Percentiles rank a stretch among this genome's conserved stretches.
These are phyloP conservation scores for Sanguinoderma infundibulare DNA, from an alignment of 1,284 basidiomycete species.

Conservation along the genomic window DNA sequence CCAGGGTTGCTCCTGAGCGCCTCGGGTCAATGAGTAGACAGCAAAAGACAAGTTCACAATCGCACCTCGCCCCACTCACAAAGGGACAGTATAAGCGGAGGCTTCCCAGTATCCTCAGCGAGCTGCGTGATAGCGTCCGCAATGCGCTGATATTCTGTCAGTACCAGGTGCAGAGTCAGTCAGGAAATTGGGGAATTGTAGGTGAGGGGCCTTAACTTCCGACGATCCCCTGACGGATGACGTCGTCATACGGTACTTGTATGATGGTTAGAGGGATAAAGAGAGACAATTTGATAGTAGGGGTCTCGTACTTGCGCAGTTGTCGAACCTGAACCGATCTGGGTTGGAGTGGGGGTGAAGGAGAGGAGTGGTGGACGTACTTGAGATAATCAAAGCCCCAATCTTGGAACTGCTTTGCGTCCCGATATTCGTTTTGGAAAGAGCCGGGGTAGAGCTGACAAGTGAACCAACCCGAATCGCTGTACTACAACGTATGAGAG, in stretches of 20 bases:
- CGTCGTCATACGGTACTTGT: conserved; percentile 52
- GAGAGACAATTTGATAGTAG: neutral
- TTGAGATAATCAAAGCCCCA: conserved; percentile 61
- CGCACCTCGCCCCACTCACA: conserved; percentile 57
- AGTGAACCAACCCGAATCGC: conserved; percentile 58
- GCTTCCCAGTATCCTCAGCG: conserved; percentile 40
- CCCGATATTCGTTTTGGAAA: conserved; percentile 50
- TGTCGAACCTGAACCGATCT: conserved; percentile 44
- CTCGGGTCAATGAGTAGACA: no score
- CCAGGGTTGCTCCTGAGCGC: conserved; percentile 33
- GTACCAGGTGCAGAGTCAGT: neutral
- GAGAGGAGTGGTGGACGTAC: conserved; percentile 29
- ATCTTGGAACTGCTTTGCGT: conserved; percentile 48
- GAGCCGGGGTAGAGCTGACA: conserved; percentile 57
- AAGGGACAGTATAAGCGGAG: conserved; percentile 52
- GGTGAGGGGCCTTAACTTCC: conserved; percentile 45
- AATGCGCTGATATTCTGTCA: conserved; percentile 52
- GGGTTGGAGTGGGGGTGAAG: neutral
- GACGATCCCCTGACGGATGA: conserved; percentile 49
- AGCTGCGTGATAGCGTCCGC: conserved; percentile 49
- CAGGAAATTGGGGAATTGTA: neutral
- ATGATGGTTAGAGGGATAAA: neutral
- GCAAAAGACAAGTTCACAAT: neutral
- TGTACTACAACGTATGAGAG: conserved; percentile 40
- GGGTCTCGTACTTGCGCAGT: conserved; percentile 47